Base-by-base conservation (phyloP, 495 filamentous ascomycete species). In the Pseudotulostoma volvatum region DNA sequence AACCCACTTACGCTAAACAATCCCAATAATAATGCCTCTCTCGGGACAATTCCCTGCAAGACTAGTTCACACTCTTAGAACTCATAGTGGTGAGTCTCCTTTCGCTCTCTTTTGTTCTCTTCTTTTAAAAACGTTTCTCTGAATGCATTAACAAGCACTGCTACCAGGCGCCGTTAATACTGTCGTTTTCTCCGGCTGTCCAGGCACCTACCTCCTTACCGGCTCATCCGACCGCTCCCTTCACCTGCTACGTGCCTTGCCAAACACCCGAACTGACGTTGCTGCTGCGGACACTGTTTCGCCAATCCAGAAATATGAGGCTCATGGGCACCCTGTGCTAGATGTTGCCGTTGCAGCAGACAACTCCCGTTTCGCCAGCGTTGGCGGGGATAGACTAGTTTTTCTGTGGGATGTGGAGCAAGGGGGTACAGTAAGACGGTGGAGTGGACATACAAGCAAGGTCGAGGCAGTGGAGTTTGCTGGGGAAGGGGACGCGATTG, bases 381-480 rank as follows among this genome's bases (percentile, higher is more conserved):
- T 76, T 2, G 90, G 90, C 52, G 90, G 92, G 32, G 90, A 97
- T 64, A 75, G 83, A 46, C 69, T 68, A 47, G 83, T 93, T 3
- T 93, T 93, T 51, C 69, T 93, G 13, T 97, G 90, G 90, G 90
- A 97, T 60, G 90, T 95, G 0, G 60, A 74, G 3, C 78, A 79
- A 3, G 84, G 78, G 7, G 60, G 61, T 46, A 93, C 88, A 0
- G 51, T 79, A 11, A 68, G 77, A 19, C 68, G 88, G 20, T 92
- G 86, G 64, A 66, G 64, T 19, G 83, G 78, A 3, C 84, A 92
- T 59, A 64, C 61, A 28, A 70, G 71, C 13, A 61, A 84, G 18
- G 64, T 97, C 23, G 92, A 96, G 55, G 58, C 67, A 9, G 81
- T 87, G 2, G 60, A 65, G 20, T 93, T 93, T 47, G 84, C 70